Percentiles rank a stretch among this genome's conserved stretches.
These are phyloP conservation scores for Lachancea mirantina DNA, from an alignment of 805 yeast species.

Conservation along the genomic window DNA sequence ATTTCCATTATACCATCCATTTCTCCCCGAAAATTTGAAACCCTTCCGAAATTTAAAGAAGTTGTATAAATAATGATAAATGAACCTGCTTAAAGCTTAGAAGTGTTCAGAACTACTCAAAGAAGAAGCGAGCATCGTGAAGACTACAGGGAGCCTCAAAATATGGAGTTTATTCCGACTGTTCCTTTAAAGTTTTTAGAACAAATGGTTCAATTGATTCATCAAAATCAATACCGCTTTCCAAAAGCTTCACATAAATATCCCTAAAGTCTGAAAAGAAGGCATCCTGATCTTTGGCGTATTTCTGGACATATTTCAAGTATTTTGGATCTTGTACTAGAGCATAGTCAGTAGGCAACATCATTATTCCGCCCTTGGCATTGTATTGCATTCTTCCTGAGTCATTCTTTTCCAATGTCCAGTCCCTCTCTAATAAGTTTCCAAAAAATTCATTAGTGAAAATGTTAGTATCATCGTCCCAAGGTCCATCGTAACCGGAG, in stretches of 20 bases:
- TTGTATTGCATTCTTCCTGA: conserved; percentile 56
- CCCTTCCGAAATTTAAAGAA: too few species aligned
- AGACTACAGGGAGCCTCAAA: too few species aligned
- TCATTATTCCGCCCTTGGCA: conserved; percentile 66
- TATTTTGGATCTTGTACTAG: conserved; percentile 55
- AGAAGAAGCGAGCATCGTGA: too few species aligned
- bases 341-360: conserved; percentile 79
- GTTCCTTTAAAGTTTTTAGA: conserved; percentile 68
- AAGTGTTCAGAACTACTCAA: too few species aligned
- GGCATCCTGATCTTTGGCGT: conserved; percentile 55
- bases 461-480: conserved; percentile 75
- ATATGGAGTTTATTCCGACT: conserved; percentile 35
- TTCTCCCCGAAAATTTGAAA: too few species aligned
- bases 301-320: conserved; percentile 52
- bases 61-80: too few species aligned
- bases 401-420: conserved; percentile 51
- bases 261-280: conserved; percentile 59
- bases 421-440: conserved; percentile 45
- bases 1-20: too few species aligned
- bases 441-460: conserved; percentile 71
- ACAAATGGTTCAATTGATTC: conserved; percentile 36
- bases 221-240: conserved; percentile 67
- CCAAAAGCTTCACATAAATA: conserved; percentile 65
- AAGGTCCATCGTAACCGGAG: conserved; percentile 81
- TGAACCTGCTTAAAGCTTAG: too few species aligned